phyloP scores from a whole-genome alignment of 768 basidiomycete genomes.

The Rhizopogon vesiculosus region DNA sequence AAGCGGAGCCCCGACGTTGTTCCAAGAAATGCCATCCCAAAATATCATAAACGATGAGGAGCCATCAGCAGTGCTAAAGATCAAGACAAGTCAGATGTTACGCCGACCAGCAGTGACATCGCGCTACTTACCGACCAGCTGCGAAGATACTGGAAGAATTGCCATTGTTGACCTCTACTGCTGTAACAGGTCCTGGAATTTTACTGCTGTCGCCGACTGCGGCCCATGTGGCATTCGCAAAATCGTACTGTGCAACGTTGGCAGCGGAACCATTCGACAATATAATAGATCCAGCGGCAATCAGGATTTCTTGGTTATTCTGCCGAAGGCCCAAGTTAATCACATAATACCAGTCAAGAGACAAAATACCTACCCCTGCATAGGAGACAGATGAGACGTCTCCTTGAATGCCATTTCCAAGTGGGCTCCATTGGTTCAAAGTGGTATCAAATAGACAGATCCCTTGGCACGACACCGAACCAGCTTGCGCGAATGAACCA shows the following conservation, averaged over 20 bases:
- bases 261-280: conserved; percentile 58
- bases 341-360: neutral
- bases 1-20: conserved; percentile 53
- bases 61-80: conserved; percentile 48
- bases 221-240: conserved; percentile 73
- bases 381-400: conserved; percentile 76
- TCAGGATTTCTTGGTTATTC: conserved; percentile 61
- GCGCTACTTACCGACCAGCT: conserved; percentile 66
- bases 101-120: neutral
- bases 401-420: conserved; percentile 80
- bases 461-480: conserved; percentile 65
- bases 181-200: conserved; percentile 88
- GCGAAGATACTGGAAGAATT: conserved; percentile 86
- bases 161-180: conserved; percentile 77
- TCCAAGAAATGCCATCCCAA: conserved; percentile 85
- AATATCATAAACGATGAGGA: conserved; percentile 68
- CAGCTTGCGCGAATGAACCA: conserved; percentile 82
- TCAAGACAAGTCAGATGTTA: neutral
- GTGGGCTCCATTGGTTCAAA: conserved; percentile 71
- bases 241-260: conserved; percentile 71
- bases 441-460: conserved; percentile 73
- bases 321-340: conserved; percentile 23
- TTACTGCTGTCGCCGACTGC: conserved; percentile 53
- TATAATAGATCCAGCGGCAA: conserved; percentile 78
- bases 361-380: conserved; percentile 59